A percentile compares a stretch with the other conserved stretches of the same genome.
Conservation (phyloP, 164 flowering plant species). For the Magnolia officinalis region DNA sequence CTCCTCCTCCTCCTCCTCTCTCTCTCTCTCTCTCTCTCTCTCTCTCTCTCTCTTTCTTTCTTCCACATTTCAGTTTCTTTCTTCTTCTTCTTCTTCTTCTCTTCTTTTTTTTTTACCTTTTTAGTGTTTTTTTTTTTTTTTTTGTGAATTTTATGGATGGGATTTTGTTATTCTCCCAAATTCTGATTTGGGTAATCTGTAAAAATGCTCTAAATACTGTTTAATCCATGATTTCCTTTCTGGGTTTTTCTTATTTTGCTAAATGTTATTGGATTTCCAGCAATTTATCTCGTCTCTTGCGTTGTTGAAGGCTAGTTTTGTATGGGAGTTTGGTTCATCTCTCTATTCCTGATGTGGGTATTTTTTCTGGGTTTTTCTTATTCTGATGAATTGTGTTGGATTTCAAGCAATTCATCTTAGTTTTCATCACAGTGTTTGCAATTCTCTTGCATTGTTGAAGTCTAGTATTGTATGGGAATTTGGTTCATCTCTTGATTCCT, state of each 20-base stretch:
- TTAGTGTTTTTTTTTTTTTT: neutral
- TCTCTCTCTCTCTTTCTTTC: neutral
- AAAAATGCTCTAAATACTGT: neutral
- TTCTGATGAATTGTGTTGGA: neutral
- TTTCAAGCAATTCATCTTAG: neutral
- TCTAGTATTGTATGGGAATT: neutral
- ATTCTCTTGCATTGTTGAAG: neutral
- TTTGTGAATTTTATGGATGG: neutral
- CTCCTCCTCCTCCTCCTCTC: neutral
- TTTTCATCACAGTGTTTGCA: neutral
- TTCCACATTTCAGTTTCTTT: neutral
- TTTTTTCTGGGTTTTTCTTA: neutral
- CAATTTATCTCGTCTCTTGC: neutral
- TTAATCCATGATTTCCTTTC: neutral
- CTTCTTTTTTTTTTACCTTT: neutral
- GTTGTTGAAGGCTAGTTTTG: neutral
- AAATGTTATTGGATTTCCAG: neutral
- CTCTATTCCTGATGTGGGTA: slow-evolving; percentile 2
- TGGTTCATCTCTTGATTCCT: neutral
- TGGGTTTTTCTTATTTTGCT: neutral
- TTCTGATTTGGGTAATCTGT: neutral
- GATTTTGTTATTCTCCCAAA: neutral
- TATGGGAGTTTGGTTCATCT: neutral
- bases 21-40: neutral
- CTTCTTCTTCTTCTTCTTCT: too few relatives aligned